These are phyloP conservation scores for Serendipita sp. DNA, from an alignment of 768 basidiomycete species.

Conservation along the genomic window DNA sequence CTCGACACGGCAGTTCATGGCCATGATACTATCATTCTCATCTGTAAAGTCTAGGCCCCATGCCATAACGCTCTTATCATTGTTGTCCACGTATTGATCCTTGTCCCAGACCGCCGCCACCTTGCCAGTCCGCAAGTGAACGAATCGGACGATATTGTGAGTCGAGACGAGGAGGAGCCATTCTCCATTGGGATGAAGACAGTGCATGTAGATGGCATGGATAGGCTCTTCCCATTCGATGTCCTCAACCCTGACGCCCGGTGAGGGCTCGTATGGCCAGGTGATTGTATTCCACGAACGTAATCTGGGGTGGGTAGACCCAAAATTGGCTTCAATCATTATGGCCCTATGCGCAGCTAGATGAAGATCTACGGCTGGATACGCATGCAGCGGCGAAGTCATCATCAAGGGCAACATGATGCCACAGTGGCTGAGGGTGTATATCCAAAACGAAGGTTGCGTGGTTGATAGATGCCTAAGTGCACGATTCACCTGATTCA, in stretches of 20 bases:
- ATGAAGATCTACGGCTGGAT: not conserved
- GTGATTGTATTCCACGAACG: not conserved
- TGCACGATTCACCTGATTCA: not conserved
- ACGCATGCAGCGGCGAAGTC: not conserved
- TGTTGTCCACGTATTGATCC: not conserved
- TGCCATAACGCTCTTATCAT: not conserved
- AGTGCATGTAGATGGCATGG: not conserved
- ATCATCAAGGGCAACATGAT: not conserved
- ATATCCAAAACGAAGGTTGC: not conserved
- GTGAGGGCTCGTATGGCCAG: not conserved
- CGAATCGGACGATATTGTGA: not conserved
- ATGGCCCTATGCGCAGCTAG: not conserved
- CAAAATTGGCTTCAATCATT: not conserved
- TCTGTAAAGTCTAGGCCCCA: not conserved
- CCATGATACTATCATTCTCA: not conserved
- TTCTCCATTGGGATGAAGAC: not conserved
- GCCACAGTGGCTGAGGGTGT: not conserved
- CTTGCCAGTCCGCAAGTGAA: not conserved
- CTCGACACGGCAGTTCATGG: not conserved
- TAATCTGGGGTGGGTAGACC: not conserved
- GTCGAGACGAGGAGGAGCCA: not conserved
- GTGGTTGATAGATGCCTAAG: not conserved
- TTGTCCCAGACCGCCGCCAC: not conserved
- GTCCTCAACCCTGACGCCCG: not conserved
- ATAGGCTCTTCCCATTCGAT: not conserved